Conservation (phyloP, 768 basidiomycete genomes). For the Pulveroboletus ravenelii region DNA sequence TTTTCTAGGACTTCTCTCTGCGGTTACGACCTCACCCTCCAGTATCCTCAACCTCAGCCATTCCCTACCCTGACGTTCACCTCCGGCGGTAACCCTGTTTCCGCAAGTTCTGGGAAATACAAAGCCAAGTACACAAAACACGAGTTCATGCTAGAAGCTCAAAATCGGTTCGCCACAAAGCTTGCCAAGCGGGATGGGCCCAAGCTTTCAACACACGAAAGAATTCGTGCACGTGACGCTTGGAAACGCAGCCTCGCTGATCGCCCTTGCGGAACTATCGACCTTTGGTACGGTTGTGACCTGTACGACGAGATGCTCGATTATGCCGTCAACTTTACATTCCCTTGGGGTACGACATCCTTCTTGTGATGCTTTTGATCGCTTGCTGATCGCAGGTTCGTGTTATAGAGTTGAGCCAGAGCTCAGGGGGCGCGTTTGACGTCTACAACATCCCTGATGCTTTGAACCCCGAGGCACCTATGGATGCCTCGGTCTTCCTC, state of each 20-base stretch:
- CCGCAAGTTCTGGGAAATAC: constrained; percentile 11
- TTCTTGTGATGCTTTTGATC: not conserved
- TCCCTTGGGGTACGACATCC: constrained; percentile 48
- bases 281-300: constrained; percentile 64
- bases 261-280: constrained; percentile 51
- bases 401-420: constrained; percentile 16
- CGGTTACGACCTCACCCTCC: constrained; percentile 60
- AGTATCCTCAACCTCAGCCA: constrained; percentile 58
- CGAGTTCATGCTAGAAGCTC: constrained; percentile 18
- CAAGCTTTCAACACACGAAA: constrained; percentile 20
- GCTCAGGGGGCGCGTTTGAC: constrained; percentile 36
- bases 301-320: constrained; percentile 62
- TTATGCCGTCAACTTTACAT: constrained; percentile 69
- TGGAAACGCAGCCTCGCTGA: constrained; percentile 46
- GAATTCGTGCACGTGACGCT: constrained; percentile 20
- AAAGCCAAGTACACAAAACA: constrained; percentile 16
- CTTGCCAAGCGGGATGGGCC: constrained; percentile 21
- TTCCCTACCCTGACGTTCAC: constrained; percentile 36
- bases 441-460: constrained; percentile 56
- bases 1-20: constrained; percentile 54
- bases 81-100: constrained; percentile 12
- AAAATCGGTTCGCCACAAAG: constrained; percentile 17
- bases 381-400: constrained; percentile 1
- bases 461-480: constrained; percentile 44
- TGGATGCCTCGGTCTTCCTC: constrained; percentile 53